Conservation (phyloP, 169 alveolate genomes). For the Babesia gibsoni region DNA sequence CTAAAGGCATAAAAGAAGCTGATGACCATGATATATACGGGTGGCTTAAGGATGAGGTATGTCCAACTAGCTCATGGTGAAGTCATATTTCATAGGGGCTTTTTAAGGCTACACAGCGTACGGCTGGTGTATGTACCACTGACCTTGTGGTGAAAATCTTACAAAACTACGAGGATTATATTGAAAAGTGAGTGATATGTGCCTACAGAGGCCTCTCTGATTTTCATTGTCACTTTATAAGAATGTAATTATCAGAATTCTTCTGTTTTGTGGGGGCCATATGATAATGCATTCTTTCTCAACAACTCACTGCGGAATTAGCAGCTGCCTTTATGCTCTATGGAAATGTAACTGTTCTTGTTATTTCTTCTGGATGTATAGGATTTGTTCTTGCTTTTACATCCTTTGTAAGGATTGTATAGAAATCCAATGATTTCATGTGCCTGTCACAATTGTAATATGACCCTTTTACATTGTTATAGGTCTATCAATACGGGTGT, state of each 20-base stretch:
- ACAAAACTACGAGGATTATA: conserved; percentile 92
- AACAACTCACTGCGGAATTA: too few relatives aligned
- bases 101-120: conserved; percentile 90
- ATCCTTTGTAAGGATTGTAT: background rate
- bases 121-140: conserved; percentile 95
- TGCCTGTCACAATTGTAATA: too few relatives aligned
- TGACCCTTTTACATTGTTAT: too few relatives aligned
- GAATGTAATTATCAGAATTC: too few relatives aligned
- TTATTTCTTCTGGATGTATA: background rate
- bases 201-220: too few relatives aligned
- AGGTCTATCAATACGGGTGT: conserved; percentile 92
- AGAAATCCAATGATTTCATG: conserved; percentile 4
- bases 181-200: conserved; percentile 71
- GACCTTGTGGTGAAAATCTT: conserved; percentile 91
- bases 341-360: too few relatives aligned
- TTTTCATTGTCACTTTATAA: too few relatives aligned
- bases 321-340: too few relatives aligned
- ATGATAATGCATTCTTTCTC: background rate
- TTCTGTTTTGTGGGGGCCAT: too few relatives aligned
- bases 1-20: conserved; percentile 63
- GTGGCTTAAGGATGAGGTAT: conserved; percentile 84
- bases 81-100: conserved; percentile 69
- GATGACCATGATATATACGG: conserved; percentile 86
- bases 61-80: background rate
- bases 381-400: background rate